These are phyloP conservation scores for Diphasiastrum complanatum DNA, from an alignment of 83 land plant genomes.

Conservation along the genomic window DNA sequence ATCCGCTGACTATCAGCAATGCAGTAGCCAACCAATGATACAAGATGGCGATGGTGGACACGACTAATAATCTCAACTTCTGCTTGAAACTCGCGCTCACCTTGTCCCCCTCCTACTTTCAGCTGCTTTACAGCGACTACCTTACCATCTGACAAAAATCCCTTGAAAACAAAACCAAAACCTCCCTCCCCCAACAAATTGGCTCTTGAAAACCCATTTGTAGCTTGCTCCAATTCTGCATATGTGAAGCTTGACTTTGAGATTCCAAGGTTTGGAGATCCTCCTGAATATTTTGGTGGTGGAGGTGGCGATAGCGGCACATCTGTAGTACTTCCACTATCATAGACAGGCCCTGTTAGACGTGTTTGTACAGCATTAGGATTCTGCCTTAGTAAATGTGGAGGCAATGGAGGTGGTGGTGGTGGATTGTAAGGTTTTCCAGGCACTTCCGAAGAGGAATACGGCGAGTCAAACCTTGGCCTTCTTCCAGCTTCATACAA, in stretches of 20 bases:
- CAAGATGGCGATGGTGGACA: conserved; percentile 46
- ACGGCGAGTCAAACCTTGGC: too few species aligned
- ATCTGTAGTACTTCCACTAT: too few species aligned
- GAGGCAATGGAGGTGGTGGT: too few species aligned
- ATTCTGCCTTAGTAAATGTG: too few species aligned
- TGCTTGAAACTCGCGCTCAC: conserved; percentile 45
- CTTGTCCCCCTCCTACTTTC: conserved; percentile 40
- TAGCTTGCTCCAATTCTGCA: conserved; percentile 36
- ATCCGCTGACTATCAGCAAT: conserved; percentile 43
- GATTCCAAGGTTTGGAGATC: neutral
- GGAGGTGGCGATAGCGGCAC: too few species aligned
- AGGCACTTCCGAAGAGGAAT: too few species aligned
- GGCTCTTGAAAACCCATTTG: conserved; percentile 32
- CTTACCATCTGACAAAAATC: conserved; percentile 35
- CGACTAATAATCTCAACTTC: conserved; percentile 45
- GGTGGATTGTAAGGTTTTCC: too few species aligned
- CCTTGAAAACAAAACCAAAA: conserved; percentile 49
- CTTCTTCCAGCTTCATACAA: too few species aligned
- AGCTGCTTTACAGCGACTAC: conserved; percentile 45
- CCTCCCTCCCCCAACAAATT: conserved; percentile 42
- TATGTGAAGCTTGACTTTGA: conserved; percentile 23
- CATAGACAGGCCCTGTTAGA: too few species aligned
- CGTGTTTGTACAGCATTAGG: too few species aligned
- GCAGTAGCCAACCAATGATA: conserved; percentile 46
- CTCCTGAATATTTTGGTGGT: conserved; percentile 1